phyloP scores from a whole-genome alignment of 176 grass and related monocot species.

The Otatea glauca region DNA sequence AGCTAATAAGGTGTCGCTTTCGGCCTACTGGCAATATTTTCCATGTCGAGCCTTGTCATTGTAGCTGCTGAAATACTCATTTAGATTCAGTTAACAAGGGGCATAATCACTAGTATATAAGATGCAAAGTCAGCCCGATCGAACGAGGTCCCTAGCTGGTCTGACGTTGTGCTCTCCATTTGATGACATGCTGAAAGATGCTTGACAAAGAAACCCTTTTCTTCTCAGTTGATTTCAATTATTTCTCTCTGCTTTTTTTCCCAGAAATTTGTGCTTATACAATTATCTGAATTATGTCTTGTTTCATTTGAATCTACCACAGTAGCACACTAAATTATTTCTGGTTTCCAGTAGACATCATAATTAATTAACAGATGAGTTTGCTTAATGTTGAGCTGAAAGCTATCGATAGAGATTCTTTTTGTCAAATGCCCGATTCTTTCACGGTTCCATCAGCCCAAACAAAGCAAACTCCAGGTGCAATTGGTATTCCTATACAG shows the following conservation, averaged over 20 bases:
- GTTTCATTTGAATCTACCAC: no score
- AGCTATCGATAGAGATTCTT: neutral
- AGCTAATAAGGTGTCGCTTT: constrained; percentile 16
- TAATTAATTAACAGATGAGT: neutral
- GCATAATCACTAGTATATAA: constrained; percentile 7
- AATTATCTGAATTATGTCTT: neutral
- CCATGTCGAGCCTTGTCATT: neutral
- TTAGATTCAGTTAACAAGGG: constrained; percentile 40
- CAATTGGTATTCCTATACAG: neutral
- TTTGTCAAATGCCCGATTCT: neutral
- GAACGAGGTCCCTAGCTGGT: neutral
- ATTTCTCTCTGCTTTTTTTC: neutral
- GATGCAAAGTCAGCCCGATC: constrained; percentile 46
- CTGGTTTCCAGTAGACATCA: neutral
- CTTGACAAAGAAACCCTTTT: constrained; percentile 19
- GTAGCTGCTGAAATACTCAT: neutral
- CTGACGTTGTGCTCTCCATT: neutral
- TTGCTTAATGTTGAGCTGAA: neutral
- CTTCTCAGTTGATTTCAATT: neutral
- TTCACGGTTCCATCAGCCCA: neutral
- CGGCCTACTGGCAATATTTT: constrained; percentile 13
- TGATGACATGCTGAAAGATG: neutral
- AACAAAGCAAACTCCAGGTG: neutral
- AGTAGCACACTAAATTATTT: neutral
- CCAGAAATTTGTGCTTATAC: neutral